Base-by-base conservation (phyloP, 371 early-diverging fungal species). In the Mucor ambiguus region DNA sequence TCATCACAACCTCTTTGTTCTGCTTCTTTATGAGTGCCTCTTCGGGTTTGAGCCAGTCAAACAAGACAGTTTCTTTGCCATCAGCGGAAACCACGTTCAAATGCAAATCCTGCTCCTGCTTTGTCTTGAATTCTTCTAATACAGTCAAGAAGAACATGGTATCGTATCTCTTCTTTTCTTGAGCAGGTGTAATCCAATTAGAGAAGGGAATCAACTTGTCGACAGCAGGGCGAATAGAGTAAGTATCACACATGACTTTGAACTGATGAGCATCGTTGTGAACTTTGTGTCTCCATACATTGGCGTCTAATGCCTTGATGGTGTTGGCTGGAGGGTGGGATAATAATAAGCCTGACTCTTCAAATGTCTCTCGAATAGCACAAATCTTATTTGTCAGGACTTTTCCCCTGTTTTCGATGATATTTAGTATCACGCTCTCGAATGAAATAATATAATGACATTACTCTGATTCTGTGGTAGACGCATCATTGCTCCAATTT, bases 331-430 rank as follows among this genome's bases (percentile, higher is more conserved):
- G 81, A 9, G 84, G 87, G 20, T 79, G 67, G 12, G 85, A 75
- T 32, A 92, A 69, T 22, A 88, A 68, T 12, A 95, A 68, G 0
- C 93, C 93, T 7, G 90, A 88, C 64, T 95, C 95, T 72, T 95
- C 95, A 72, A 87, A 90, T 2, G 94, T 91, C 69, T 93, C 95
- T 20, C 93, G 89, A 37, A 93, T 79, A 5, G 94, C 93, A 66
- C 92, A 92, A 29, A 90, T 83, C 48, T 81, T 83, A 57, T 78
- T 68, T 29, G 80, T 68, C 46, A 70, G 22, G 2, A 66, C 16
- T 18, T 61, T 18, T 26, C 56, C 35, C 12, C 72, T 71, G 54
- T 54, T 20, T 18, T 26, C 4, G 44, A 2, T 29, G 28, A 26
- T 12, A 57, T 37, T 41, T n/a, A 37, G 35, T 63, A 60, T 46